phyloP scores from a whole-genome alignment of 495 filamentous ascomycete genomes.

The Penicillium verhagenii region DNA sequence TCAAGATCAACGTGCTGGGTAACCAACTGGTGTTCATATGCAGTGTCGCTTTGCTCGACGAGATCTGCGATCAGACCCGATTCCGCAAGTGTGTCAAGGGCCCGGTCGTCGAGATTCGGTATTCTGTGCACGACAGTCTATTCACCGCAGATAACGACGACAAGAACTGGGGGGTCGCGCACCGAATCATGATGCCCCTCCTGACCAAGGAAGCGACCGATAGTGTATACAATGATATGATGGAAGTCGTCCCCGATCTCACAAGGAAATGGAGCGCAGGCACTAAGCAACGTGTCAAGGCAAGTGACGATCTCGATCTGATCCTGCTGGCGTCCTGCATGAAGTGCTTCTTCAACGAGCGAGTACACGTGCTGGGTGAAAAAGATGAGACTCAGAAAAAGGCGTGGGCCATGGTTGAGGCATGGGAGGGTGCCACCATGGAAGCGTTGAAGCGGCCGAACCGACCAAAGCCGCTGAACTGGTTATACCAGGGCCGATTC shows the following conservation, averaged over 20 bases:
- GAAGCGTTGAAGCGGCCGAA: constrained; percentile 42
- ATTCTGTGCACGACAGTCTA: constrained; percentile 64
- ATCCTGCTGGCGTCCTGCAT: constrained; percentile 70
- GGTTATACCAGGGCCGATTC: constrained; percentile 49
- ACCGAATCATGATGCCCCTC: constrained; percentile 58
- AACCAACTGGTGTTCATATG: constrained; percentile 53
- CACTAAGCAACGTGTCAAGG: constrained; percentile 52
- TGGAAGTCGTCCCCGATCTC: constrained; percentile 64
- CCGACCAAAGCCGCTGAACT: constrained; percentile 40
- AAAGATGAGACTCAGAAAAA: constrained; percentile 18
- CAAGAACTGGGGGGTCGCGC: constrained; percentile 69
- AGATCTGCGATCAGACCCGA: constrained; percentile 69
- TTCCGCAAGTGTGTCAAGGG: constrained; percentile 64
- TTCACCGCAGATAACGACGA: constrained; percentile 68
- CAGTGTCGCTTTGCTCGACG: constrained; percentile 59
- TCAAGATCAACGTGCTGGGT: constrained; percentile 58
- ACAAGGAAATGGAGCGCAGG: constrained; percentile 63
- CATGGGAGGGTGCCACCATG: constrained; percentile 40
- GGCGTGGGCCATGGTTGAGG: constrained; percentile 32
- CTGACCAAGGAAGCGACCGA: constrained; percentile 36
- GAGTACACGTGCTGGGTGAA: constrained; percentile 31
- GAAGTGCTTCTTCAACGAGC: constrained; percentile 55
- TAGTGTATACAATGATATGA: constrained; percentile 54
- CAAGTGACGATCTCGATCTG: constrained; percentile 69
- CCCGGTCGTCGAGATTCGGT: constrained; percentile 59